Percentiles rank a stretch among this genome's conserved stretches.
These are phyloP conservation scores for Primulina eburnea DNA, from an alignment of 257 asterid species.

Conservation along the genomic window DNA sequence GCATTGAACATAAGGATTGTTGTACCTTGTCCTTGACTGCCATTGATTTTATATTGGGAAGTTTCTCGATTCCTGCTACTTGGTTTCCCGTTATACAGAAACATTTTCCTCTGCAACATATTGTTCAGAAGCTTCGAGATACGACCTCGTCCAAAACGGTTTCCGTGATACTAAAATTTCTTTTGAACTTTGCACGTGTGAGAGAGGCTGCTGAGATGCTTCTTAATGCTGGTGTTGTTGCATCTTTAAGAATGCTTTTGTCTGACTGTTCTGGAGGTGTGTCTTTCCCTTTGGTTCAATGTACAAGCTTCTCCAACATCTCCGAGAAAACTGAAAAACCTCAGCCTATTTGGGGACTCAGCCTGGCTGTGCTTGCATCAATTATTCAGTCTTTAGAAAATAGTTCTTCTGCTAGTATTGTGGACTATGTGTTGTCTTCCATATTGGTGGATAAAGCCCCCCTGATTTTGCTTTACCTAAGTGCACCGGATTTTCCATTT, in stretches of 20 bases:
- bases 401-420: conserved; percentile 40
- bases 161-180: conserved; percentile 58
- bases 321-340: conserved; percentile 50
- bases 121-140: conserved; percentile 72
- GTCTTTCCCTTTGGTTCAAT: conserved; percentile 42
- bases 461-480: conserved; percentile 59
- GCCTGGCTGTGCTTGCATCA: conserved; percentile 81
- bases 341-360: conserved; percentile 78
- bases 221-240: conserved; percentile 65
- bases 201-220: conserved; percentile 86
- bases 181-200: conserved; percentile 72
- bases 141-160: conserved; percentile 30
- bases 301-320: conserved; percentile 33
- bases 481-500: conserved; percentile 74
- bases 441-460: conserved; percentile 76
- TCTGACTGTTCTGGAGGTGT: conserved; percentile 48
- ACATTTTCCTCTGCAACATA: conserved; percentile 60
- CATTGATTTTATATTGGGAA: conserved; percentile 59
- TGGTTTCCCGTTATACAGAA: conserved; percentile 79
- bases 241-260: conserved; percentile 52
- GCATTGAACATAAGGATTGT: conserved; percentile 51
- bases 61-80: conserved; percentile 57
- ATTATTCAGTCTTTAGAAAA: conserved; percentile 75
- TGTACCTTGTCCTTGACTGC: conserved; percentile 62
- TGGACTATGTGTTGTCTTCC: conserved; percentile 73